Evolutionary conservation across 1,284 basidiomycete species (phyloP).

Genomic region (Cutaneotrichosporon spelunceum): DNA sequence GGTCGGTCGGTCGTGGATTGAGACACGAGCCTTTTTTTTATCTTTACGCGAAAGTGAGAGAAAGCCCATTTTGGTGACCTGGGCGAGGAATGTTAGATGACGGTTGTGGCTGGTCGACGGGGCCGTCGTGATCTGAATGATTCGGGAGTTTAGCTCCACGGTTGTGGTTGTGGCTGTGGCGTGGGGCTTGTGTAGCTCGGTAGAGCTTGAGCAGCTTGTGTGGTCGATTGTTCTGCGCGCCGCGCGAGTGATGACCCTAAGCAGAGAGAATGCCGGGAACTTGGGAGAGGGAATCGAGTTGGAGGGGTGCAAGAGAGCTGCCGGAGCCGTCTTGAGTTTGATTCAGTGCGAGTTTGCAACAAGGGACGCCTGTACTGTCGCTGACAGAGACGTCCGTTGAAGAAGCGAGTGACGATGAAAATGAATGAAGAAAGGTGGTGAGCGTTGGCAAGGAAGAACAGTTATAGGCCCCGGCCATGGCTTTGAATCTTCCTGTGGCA

Average conservation of each 20-base stretch:
- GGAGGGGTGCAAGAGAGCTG: neutral
- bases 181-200: neutral
- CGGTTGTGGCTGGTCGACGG: neutral
- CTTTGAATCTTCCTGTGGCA: no score
- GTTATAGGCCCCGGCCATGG: no score
- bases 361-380: neutral
- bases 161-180: neutral
- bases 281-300: neutral
- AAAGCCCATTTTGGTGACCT: conserved; percentile 10
- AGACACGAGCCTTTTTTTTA: conserved; percentile 7
- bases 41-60: conserved; percentile 5
- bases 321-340: neutral
- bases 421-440: neutral
- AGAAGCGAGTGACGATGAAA: neutral
- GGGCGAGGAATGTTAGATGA: neutral
- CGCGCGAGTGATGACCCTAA: neutral
- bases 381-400: conserved; percentile 6
- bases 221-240: neutral
- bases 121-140: neutral
- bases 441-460: no score
- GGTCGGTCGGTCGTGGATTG: neutral
- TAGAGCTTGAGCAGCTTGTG: neutral
- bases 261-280: neutral
- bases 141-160: neutral
- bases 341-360: neutral